Base-by-base conservation (phyloP, 2,329 filamentous ascomycete genomes). In the Stemphylium lycopersici region DNA sequence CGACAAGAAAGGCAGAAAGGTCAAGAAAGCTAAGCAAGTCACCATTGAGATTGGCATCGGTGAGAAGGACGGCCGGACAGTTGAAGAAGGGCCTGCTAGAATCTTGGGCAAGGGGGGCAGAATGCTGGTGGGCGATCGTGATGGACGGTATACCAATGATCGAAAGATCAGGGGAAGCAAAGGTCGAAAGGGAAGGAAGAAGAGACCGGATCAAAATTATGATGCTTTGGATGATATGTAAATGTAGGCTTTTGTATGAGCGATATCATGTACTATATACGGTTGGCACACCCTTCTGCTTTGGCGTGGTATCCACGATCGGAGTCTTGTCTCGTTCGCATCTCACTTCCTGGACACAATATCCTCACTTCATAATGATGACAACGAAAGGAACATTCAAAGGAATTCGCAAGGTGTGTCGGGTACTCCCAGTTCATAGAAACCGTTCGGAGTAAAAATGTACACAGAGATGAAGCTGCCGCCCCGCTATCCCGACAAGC, bases 131-230 rank as follows among this genome's bases (percentile, higher is more conserved):
- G 66, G 67, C 2, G 76, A 72, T 59, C 64, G 62, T 5, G 59
- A 66, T 52, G 72, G 72, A 13, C 55, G 68, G 49, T 71, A 71
- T 52, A 62, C 43, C 10, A 59, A 51, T 37, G 72, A 75, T 55
- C 61, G 73, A 29, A 76, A 75, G 61, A 73, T 75, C 44, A 62
- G 73, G 45, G 73, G 70, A 18, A 75, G 69, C 60, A 69, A 68
- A 2, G 73, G 72, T 6, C 63, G 76, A 50, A 78, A 78, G 62
- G 76, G 76, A 15, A 70, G 72, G 63, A 75, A 66, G 66, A 70
- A 68, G 61, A 45, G 43, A 36, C 29, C 41, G 10, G 44, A 39
- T 8, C 29, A 56, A 24, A 55, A 57, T 24, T 36, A 48, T 32
- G 52, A 59, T 40, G 24, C 52, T n/a, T 49, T 69, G 41, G 65